Base-by-base conservation (phyloP, 305 asterid species). In the Andrographis paniculata region DNA sequence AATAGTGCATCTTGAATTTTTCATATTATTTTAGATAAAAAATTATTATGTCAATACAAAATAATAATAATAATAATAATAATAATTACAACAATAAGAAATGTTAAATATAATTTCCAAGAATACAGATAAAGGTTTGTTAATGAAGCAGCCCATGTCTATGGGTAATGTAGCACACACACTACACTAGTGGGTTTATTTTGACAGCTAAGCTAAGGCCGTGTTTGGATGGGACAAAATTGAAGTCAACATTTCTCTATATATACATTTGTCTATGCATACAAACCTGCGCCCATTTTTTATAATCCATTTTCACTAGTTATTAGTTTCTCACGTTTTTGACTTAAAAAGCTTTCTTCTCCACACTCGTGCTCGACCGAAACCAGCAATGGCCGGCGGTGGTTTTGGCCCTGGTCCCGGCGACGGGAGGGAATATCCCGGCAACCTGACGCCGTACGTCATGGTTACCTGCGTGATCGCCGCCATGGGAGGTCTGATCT, bases 401-500 rank as follows among this genome's bases (percentile, higher is more conserved):
- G 94, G 87, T 59, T 71, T 86, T 48, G 93, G 52, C 58, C 72
- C 79, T 7, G 80, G 72, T 18, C 56, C 82, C 23, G 87, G 83
- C 31, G 42, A 12, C 49, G 81, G 84, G 28, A 88, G 79, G 50
- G 77, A 62, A 23, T 88, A 88, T 56, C 93, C 97, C 44, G 97
- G 97, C 31, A 68, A 71, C 42, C 66, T 88, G 10, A 88, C 95
- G 39, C 68, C 70, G 2, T 79, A 79, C 53, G 95, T 84, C 43
- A 42, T 77, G 7, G 14, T 79, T 17, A 77, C 97, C 37, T 84
- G 95, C 71, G 58, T 88, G 42, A 77, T 85, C 15, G 97, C 97
- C 30, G 97, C 97, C 76, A 84, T 82, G 94, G 97, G 97, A 11
- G 97, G 97, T 2, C 87, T 88, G 5, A 88, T 84, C 42, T 88